Percentiles rank a stretch among this genome's conserved stretches.
Conservation (phyloP, 2,329 filamentous ascomycete species). For the Dothidotthia symphoricarpi region DNA sequence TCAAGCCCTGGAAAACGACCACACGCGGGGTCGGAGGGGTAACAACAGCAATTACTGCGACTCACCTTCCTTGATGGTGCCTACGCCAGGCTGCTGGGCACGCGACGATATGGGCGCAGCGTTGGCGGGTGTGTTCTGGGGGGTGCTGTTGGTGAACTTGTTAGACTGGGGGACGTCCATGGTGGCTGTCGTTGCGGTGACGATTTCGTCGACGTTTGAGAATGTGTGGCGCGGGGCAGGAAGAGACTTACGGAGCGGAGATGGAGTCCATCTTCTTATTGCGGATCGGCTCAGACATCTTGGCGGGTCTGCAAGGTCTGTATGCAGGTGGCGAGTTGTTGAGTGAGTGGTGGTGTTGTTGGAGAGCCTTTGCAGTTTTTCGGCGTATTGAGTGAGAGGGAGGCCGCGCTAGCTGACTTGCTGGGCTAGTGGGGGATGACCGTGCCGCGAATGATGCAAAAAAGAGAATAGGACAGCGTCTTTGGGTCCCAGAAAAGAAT, state of each 20-base stretch:
- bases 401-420: too few species aligned
- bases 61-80: conserved; percentile 95
- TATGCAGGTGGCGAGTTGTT: conserved; percentile 32
- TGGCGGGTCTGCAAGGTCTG: conserved; percentile 31
- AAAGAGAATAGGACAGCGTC: too few species aligned
- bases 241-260: conserved; percentile 61
- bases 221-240: conserved; percentile 28
- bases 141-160: conserved; percentile 64
- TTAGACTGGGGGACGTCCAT: conserved; percentile 38
- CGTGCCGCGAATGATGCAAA: too few species aligned
- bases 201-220: conserved; percentile 11
- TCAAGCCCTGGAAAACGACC: conserved; percentile 25
- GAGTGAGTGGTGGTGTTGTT: conserved; percentile 33
- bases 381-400: conserved; percentile 30
- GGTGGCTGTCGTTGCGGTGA: conserved; percentile 18
- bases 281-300: conserved; percentile 67
- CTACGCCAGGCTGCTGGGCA: conserved; percentile 89
- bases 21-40: conserved; percentile 34
- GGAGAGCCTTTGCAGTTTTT: conserved; percentile 35
- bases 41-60: conserved; percentile 14
- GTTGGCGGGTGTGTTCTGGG: conserved; percentile 94
- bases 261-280: conserved; percentile 64
- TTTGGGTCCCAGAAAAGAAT: too few species aligned
- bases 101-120: conserved; percentile 97
- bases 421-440: too few species aligned